These are phyloP conservation scores for Endotrypanum monterogeii DNA, from an alignment of 208 protist species.

Conservation along the genomic window DNA sequence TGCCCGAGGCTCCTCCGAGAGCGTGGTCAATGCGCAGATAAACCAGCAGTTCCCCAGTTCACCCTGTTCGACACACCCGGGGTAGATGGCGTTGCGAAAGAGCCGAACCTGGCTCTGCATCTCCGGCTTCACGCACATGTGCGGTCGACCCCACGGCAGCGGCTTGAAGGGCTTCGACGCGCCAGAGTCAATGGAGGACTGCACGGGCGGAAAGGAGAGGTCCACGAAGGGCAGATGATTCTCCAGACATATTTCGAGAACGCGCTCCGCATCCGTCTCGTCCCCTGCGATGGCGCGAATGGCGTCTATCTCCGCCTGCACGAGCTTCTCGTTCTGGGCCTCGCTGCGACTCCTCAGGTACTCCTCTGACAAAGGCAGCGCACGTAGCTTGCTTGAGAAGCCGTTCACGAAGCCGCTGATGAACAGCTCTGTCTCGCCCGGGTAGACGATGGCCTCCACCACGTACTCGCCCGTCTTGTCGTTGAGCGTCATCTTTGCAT, in stretches of 20 bases:
- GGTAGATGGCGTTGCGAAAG: constrained; percentile 69
- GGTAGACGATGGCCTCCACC: constrained; percentile 71
- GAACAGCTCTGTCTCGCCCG: constrained; percentile 79
- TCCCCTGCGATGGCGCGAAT: constrained; percentile 49
- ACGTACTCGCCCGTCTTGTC: constrained; percentile 49
- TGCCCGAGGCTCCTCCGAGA: constrained; percentile 48
- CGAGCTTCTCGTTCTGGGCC: constrained; percentile 34
- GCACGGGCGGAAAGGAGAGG: constrained; percentile 69
- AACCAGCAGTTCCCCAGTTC: constrained; percentile 89
- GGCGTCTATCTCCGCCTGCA: constrained; percentile 62
- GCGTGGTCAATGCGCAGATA: constrained; percentile 76
- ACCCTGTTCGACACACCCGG: constrained; percentile 66
- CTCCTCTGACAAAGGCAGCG: constrained; percentile 66
- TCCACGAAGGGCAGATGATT: constrained; percentile 75
- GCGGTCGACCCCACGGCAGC: constrained; percentile 75
- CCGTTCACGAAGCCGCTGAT: constrained; percentile 85
- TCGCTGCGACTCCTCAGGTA: constrained; percentile 54
- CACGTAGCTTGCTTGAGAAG: constrained; percentile 75
- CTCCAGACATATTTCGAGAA: constrained; percentile 56
- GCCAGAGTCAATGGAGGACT: constrained; percentile 51
- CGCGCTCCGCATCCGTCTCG: constrained; percentile 43
- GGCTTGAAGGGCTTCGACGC: constrained; percentile 43
- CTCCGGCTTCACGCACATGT: constrained; percentile 63
- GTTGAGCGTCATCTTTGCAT: constrained; percentile 46
- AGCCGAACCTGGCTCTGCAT: constrained; percentile 71